Evolutionary conservation across 139 green algal genomes (phyloP), one percentile per base, ranked within the genome.

Genomic region (Chlorella sp.): DNA sequence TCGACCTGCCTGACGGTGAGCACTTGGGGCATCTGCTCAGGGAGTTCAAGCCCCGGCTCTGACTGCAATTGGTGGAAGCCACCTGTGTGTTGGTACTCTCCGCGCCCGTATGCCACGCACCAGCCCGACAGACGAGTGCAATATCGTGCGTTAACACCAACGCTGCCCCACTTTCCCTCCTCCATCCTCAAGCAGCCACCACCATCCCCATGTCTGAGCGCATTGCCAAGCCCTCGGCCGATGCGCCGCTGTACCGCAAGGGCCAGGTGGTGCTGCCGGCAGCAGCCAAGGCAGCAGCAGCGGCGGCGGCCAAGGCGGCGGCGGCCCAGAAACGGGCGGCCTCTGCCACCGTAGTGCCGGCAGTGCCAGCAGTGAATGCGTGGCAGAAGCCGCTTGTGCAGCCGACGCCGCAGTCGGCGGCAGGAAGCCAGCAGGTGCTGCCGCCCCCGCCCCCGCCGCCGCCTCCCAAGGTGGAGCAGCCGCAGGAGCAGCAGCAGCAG

Each of bases 1-100:
- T 84, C 32, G 79, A 84, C 79, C 79, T 84, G 64, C 64, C 64
- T 9, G 64, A 64, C 79, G 51, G 69, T 76, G 38, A 76, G 69
- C n/a, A n/a, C n/a, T n/a, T n/a, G n/a, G n/a, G n/a, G n/a, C n/a
- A n/a, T n/a, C n/a, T n/a, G n/a, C n/a, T n/a, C n/a, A n/a, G n/a
- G n/a, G n/a, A n/a, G n/a, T n/a, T n/a, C n/a, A n/a, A n/a, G n/a
- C n/a, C n/a, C n/a, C n/a, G n/a, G n/a, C n/a, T n/a, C n/a, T n/a
- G n/a, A n/a, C n/a, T n/a, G n/a, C n/a, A n/a, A n/a, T n/a, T n/a
- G n/a, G n/a, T n/a, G n/a, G n/a, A n/a, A n/a, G n/a, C n/a, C n/a
- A n/a, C n/a, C n/a, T n/a, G n/a, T n/a, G n/a, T n/a, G n/a, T n/a
- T n/a, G n/a, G n/a, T n/a, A n/a, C n/a, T n/a, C n/a, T n/a, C n/a